A percentile compares a stretch with the other conserved stretches of the same genome.
phyloP scores from a whole-genome alignment of 2,329 filamentous ascomycete genomes.

The Hortaea sp. region DNA sequence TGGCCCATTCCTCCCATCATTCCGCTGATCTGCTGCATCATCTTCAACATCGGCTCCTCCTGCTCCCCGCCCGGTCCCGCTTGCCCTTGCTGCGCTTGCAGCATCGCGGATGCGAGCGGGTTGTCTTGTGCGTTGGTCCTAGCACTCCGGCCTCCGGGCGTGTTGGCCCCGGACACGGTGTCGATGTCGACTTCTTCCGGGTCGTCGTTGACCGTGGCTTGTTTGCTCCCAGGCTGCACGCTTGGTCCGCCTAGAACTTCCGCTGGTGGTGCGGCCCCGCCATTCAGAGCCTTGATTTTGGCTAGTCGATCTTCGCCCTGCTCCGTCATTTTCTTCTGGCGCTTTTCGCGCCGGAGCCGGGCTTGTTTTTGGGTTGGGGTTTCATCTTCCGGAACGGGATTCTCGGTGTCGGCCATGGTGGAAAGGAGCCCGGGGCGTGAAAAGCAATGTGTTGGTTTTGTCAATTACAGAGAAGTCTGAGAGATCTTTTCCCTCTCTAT shows the following conservation, averaged over 20 bases:
- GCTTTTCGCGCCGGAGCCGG: constrained; percentile 65
- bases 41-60: constrained; percentile 61
- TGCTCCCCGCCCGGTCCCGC: constrained; percentile 15
- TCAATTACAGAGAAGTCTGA: too few species aligned
- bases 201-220: constrained; percentile 41
- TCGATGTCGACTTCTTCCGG: constrained; percentile 73
- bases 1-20: constrained; percentile 26
- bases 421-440: not conserved
- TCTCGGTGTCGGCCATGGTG: constrained; percentile 21
- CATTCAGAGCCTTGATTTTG: constrained; percentile 63
- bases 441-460: too few species aligned
- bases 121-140: constrained; percentile 10
- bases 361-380: constrained; percentile 47
- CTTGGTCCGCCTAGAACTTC: constrained; percentile 24
- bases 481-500: too few species aligned
- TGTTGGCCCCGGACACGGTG: constrained; percentile 26
- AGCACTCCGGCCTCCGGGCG: constrained; percentile 4
- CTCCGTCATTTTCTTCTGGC: constrained; percentile 67
- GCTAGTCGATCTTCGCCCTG: constrained; percentile 61
- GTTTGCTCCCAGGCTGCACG: constrained; percentile 8
- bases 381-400: constrained; percentile 19
- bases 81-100: constrained; percentile 16
- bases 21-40: constrained; percentile 65
- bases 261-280: constrained; percentile 23
- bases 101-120: constrained; percentile 19